Evolutionary conservation across 2,329 filamentous ascomycete genomes (phyloP).

Genomic region (Beauveria sp.): DNA sequence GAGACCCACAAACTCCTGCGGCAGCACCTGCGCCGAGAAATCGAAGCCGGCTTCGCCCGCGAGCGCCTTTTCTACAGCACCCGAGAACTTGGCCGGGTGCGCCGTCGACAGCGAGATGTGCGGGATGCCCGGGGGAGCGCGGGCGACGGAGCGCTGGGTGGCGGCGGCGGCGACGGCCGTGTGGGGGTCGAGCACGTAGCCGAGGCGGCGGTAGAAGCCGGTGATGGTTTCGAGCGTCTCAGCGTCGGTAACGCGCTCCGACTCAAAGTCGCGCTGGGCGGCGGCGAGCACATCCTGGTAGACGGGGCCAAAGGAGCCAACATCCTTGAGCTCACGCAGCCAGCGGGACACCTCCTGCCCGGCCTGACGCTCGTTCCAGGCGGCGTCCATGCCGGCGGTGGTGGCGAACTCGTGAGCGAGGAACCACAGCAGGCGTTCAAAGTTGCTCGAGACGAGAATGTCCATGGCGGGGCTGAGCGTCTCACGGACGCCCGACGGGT

Average conservation of each 20-base stretch:
- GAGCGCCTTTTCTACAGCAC: slow-evolving; percentile 74
- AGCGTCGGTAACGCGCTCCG: slow-evolving; percentile 60
- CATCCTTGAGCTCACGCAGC: slow-evolving; percentile 71
- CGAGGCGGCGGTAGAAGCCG: slow-evolving; percentile 47
- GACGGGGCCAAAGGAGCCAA: slow-evolving; percentile 74
- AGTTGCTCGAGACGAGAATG: slow-evolving; percentile 92
- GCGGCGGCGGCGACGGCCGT: slow-evolving; percentile 80
- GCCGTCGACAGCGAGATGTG: slow-evolving; percentile 88
- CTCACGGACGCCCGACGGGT: slow-evolving; percentile 74
- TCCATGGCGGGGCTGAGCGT: slow-evolving; percentile 96
- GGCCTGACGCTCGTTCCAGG: slow-evolving; percentile 60
- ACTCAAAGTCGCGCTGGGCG: slow-evolving; percentile 70
- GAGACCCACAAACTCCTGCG: slow-evolving; percentile 72
- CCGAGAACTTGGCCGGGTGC: slow-evolving; percentile 90
- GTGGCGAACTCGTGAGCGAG: slow-evolving; percentile 66
- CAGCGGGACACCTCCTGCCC: slow-evolving; percentile 71
- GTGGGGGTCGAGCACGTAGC: slow-evolving; percentile 89
- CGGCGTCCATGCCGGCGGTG: slow-evolving; percentile 52
- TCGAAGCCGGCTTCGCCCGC: slow-evolving; percentile 63
- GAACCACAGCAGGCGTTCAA: slow-evolving; percentile 93
- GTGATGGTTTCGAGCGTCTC: slow-evolving; percentile 61
- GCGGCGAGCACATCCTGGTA: slow-evolving; percentile 62
- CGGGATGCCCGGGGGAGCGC: slow-evolving; percentile 42
- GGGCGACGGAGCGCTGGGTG: slow-evolving; percentile 59
- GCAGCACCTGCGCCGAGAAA: slow-evolving; percentile 68